Evolutionary conservation across 352 stramenopile species (phyloP).

Genomic region (Globisporangium abappressorium): DNA sequence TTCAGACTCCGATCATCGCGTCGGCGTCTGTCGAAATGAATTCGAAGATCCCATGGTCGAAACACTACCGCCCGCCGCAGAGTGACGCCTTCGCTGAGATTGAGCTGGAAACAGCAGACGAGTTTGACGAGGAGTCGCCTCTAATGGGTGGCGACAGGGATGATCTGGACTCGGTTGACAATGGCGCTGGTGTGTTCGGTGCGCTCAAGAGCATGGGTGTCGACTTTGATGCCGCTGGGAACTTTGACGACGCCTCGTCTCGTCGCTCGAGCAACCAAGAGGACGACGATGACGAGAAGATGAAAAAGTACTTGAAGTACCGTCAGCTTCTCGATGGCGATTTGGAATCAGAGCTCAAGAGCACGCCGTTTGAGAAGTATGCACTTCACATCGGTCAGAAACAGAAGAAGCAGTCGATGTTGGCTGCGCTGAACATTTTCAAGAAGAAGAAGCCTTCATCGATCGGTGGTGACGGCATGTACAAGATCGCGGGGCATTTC

Average conservation of each 20-base stretch:
- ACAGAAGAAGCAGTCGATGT: constrained; percentile 61
- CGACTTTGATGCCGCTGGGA: constrained; percentile 63
- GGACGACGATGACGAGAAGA: constrained; percentile 63
- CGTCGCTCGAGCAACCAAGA: constrained; percentile 44
- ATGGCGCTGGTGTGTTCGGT: constrained; percentile 81
- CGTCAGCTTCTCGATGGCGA: constrained; percentile 64
- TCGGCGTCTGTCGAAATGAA: constrained; percentile 85
- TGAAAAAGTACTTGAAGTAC: constrained; percentile 78
- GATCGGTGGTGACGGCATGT: constrained; percentile 48
- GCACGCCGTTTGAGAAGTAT: constrained; percentile 89
- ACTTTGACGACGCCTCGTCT: constrained; percentile 54
- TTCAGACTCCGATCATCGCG: constrained; percentile 81
- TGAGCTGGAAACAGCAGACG: constrained; percentile 57
- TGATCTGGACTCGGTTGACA: constrained; percentile 53
- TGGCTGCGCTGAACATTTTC: constrained; percentile 67
- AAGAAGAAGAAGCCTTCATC: constrained; percentile 49
- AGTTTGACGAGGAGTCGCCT: constrained; percentile 51
- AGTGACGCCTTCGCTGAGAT: constrained; percentile 68
- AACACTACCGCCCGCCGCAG: constrained; percentile 67
- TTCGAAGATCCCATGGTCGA: constrained; percentile 81
- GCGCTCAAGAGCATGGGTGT: constrained; percentile 84
- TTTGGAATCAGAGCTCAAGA: constrained; percentile 74
- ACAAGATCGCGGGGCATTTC: constrained; percentile 85
- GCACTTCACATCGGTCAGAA: constrained; percentile 78
- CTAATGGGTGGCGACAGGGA: constrained; percentile 33